Base-by-base conservation (phyloP, 31 red algal genomes). In the Odonthalia washingtoniensis region DNA sequence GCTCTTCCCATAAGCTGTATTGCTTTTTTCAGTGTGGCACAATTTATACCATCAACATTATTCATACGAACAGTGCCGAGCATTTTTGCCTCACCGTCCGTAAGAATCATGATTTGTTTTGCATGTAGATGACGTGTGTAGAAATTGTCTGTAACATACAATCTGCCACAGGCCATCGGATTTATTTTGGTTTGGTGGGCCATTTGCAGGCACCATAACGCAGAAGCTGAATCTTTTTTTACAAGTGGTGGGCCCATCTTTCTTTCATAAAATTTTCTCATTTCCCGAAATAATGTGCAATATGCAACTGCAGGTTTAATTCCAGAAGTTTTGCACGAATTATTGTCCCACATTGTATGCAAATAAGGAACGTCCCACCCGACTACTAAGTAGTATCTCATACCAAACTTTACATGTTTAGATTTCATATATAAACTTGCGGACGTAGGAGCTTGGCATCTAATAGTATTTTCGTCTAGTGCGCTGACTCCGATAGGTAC, bases 61-160 rank as follows among this genome's bases (percentile, higher is more conserved):
- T 26, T 57, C 6, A 57, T 32, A n/a, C n/a, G n/a, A n/a, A n/a
- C n/a, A n/a, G n/a, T n/a, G n/a, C n/a, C n/a, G n/a, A n/a, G n/a
- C n/a, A 4, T 45, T 60, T 79, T 79, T 46, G 44, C 40, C 37
- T 79, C 75, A 34, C 46, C 75, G 30, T 26, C 46, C 9, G 42
- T 32, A 4, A 79, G 32, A 79, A 18, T 60, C 4, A 3, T 5
- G 32, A 79, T 12, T 60, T 79, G 75, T 26, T 46, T 32, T 4
- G 40, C 75, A 26, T 57, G 42, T 26, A 44, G 26, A 79, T 79
- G 75, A n/a, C 32, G 43, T 21, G 75, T 79, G 44, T 79, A 79
- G 32, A 49, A 79, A 35, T 79, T 79, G 32, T 79, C 27, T 26
- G 60, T 79, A 4, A 60, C 75, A 40, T 57, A 57, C 75, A 60